Base-by-base conservation (phyloP, 768 basidiomycete genomes). In the Xerocomus brunneocitrinus region DNA sequence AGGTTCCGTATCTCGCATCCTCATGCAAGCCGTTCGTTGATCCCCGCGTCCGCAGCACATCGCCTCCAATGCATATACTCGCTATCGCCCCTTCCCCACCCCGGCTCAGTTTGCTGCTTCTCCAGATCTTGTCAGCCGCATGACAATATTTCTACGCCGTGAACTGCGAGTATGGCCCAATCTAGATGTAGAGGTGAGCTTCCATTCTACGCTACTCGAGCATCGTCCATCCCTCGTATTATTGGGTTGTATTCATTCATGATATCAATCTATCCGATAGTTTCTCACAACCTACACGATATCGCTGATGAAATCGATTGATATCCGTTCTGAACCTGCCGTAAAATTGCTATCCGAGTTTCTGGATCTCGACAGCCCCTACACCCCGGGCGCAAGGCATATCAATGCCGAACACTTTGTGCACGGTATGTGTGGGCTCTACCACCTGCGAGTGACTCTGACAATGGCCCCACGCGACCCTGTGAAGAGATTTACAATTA, bases 321-420 rank as follows among this genome's bases (percentile, higher is more conserved):
- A 98, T 71, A 89, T 98, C 52, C 89, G 94, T 40, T 89, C 91
- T 12, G 87, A 92, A 70, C 83, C 87, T 36, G 90, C 93, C 39
- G 79, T 98, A 41, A 89, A 86, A 62, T 69, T 90, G 14, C 75
- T 98, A 8, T 78, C 91, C 13, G 94, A 95, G 60, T 95, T 94
- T 71, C 76, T 98, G 44, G 94, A 98, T 64, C 78, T 90, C 67
- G 87, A 86, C 58, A 69, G 72, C 3, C 76, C 79, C 2, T 83
- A 84, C 54, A 65, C 66, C 22, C 77, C 80, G 44, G 85, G 84
- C 8, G 73, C 75, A 25, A 76, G 84, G 50, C 76, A 80, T 53
- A 69, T 75, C 25, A 89, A 91, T 60, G 89, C 94, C 10, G 94
- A 98, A 65, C 94, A 97, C 69, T 95, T 97, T 71, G 90, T 87